Evolutionary conservation across 306 rosid species (phyloP), one percentile per base, ranked within the genome.

Genomic region (Citrullus colocynthis): DNA sequence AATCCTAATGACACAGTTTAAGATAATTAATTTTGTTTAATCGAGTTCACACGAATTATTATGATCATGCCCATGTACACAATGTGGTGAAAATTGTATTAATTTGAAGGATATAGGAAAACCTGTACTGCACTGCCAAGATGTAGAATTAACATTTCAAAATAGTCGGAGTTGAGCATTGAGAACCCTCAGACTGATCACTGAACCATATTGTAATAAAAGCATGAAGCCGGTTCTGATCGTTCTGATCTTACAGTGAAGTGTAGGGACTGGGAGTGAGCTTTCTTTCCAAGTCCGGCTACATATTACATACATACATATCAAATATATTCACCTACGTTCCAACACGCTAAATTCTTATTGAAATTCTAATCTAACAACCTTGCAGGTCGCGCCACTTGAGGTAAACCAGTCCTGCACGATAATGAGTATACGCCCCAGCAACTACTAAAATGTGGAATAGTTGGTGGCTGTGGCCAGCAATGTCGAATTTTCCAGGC

Each of bases 401-500:
- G 80, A 95, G 96, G 84, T 95, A 92, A 69, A 95, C 88, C n/a
- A 95, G 89, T 70, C 99, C 97, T 5, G 99, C 97, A 5, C 61
- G 96, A 57, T 95, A 95, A 80, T 95, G 99, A 67, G 89, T 88
- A 76, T 90, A 91, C 0, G 99, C 99, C 20, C 99, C 99, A 13
- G 97, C 99, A 16, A 95, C 90, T 6, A 95, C 99, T 67, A 95
- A 75, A 60, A 95, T 8, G 78, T 95, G 99, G 74, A 95, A 95
- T 24, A 92, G 82, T 65, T 95, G 97, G 88, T 95, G 99, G 83
- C 99, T 95, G 57, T 95, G 97, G 74, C 99, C 99, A 8, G 97
- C 99, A 84, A 95, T 84, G 88, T 95, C 99, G 1, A 92, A 95
- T 71, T 89, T 95, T 67, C 99, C 99, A 16, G 99, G 99, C 97